These are phyloP conservation scores for Fusarium subtropicale DNA, from an alignment of 2,329 filamentous ascomycete species.

Conservation along the genomic window DNA sequence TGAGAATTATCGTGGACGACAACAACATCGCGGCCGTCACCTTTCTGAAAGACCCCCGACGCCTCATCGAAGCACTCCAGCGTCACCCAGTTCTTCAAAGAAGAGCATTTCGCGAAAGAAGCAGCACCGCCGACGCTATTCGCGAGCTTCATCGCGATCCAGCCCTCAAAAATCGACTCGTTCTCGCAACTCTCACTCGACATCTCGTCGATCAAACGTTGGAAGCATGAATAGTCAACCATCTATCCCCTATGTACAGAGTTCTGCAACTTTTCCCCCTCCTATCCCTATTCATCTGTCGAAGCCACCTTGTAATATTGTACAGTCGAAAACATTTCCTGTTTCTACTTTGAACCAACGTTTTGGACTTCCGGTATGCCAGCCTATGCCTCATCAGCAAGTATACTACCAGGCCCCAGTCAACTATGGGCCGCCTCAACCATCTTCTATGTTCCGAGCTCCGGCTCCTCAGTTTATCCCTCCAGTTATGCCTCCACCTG, in stretches of 20 bases:
- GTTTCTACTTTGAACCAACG: slow-evolving; percentile 26
- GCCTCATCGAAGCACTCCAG: not conserved
- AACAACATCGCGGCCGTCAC: not conserved
- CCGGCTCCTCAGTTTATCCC: slow-evolving; percentile 27
- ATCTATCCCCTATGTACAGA: slow-evolving; percentile 37
- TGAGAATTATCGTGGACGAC: slow-evolving; percentile 7
- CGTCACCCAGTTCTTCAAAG: slow-evolving; percentile 12
- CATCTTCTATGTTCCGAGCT: slow-evolving; percentile 16
- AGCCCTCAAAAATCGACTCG: slow-evolving; percentile 16
- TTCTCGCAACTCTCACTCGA: slow-evolving; percentile 15
- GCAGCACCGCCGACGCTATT: not conserved
- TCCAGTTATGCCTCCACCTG: not conserved
- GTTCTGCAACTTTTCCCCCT: slow-evolving; percentile 37
- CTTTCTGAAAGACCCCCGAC: slow-evolving; percentile 12
- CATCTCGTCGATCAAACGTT: slow-evolving; percentile 19
- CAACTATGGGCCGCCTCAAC: slow-evolving; percentile 29
- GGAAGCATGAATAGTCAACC: slow-evolving; percentile 8
- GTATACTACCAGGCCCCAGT: slow-evolving; percentile 41
- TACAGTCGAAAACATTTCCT: slow-evolving; percentile 23
- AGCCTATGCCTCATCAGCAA: slow-evolving; percentile 35
- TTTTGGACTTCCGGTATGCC: slow-evolving; percentile 26
- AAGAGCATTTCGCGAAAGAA: slow-evolving; percentile 10
- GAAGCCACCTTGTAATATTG: slow-evolving; percentile 32
- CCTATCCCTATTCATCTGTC: slow-evolving; percentile 32
- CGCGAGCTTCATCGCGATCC: slow-evolving; percentile 13